Conservation (phyloP, 257 asterid species). For the Pogostemon cablin region DNA sequence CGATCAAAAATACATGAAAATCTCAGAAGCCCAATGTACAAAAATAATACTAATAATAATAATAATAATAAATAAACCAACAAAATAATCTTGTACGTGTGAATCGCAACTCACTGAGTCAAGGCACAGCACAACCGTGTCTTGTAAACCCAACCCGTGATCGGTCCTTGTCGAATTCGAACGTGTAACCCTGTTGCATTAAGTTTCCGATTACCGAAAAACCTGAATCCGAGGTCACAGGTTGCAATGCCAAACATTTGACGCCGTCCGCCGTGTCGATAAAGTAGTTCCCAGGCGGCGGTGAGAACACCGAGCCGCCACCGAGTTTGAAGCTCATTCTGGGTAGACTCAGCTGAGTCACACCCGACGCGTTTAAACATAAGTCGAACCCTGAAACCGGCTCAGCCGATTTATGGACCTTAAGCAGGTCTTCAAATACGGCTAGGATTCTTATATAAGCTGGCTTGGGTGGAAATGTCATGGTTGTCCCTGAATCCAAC, state of each 20-base stretch:
- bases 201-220: conserved; percentile 76
- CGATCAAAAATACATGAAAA: background rate
- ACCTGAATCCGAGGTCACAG: conserved; percentile 47
- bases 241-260: conserved; percentile 77
- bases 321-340: conserved; percentile 64
- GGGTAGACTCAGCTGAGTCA: conserved; percentile 47
- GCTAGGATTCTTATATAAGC: conserved; percentile 58
- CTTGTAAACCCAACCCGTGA: conserved; percentile 62
- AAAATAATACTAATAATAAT: background rate
- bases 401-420: conserved; percentile 42
- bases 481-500: conserved; percentile 82
- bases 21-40: background rate
- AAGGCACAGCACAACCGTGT: conserved; percentile 54
- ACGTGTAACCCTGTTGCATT: conserved; percentile 79
- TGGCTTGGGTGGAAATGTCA: conserved; percentile 58
- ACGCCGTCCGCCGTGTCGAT: conserved; percentile 60
- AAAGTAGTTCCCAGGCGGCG: conserved; percentile 71
- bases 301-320: conserved; percentile 61
- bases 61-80: background rate
- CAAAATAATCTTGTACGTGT: conserved; percentile 22
- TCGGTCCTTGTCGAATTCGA: conserved; percentile 69
- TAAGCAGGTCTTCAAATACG: conserved; percentile 52
- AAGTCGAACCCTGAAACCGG: conserved; percentile 58
- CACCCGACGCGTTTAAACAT: conserved; percentile 61
- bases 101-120: conserved; percentile 37